These are phyloP conservation scores for Phanerochaete carnosa DNA, from an alignment of 768 basidiomycete genomes.

Conservation along the genomic window DNA sequence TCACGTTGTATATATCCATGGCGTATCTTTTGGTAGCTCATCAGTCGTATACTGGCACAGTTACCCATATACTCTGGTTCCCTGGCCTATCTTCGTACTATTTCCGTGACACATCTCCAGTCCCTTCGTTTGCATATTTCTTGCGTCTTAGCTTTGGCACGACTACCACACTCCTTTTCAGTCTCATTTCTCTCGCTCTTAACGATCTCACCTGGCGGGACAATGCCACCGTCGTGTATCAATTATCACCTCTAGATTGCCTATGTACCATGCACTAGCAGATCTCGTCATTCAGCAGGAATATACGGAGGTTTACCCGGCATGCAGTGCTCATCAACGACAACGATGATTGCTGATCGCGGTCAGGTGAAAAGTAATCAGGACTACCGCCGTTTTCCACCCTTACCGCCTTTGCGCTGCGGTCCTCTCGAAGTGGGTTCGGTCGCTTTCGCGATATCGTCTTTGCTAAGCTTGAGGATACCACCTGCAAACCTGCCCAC, in stretches of 20 bases:
- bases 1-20: neutral
- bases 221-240: neutral
- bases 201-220: neutral
- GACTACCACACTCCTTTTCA: neutral
- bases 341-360: too few relatives aligned
- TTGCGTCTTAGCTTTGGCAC: neutral
- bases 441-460: constrained; percentile 49
- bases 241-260: neutral
- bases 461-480: constrained; percentile 56
- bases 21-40: neutral
- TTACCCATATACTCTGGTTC: neutral
- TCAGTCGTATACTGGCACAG: neutral
- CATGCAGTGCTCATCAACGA: too few relatives aligned
- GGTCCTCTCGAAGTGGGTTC: constrained; percentile 23
- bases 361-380: too few relatives aligned
- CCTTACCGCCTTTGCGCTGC: neutral
- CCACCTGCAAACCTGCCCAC: constrained; percentile 75
- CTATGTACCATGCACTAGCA: neutral
- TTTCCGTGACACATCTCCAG: neutral
- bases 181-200: neutral
- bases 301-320: too few relatives aligned
- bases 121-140: neutral
- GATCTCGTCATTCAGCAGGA: neutral
- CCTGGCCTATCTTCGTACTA: neutral
- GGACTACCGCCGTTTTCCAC: neutral